Percentiles rank a stretch among this genome's conserved stretches.
Conservation (phyloP, 768 basidiomycete genomes). For the Ephemerocybe angulata region DNA sequence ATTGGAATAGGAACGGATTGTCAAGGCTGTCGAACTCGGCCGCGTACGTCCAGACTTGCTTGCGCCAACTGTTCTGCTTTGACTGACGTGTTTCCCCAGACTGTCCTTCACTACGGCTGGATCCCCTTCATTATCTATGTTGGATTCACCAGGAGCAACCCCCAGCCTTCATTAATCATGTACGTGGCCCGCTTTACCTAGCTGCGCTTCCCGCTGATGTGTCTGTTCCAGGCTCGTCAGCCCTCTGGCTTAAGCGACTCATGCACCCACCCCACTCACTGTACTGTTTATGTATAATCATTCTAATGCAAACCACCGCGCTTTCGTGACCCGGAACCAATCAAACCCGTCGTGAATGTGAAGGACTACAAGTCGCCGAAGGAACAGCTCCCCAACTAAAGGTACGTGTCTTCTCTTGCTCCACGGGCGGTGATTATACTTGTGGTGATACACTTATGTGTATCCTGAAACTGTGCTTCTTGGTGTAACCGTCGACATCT, state of each 20-base stretch:
- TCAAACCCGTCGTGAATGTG: conserved; percentile 17
- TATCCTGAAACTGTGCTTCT: conserved; percentile 26
- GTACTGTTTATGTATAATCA: conserved; percentile 6
- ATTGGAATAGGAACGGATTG: conserved; percentile 68
- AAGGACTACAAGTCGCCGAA: not conserved
- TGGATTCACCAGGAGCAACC: conserved; percentile 89
- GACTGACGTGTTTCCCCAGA: conserved; percentile 45
- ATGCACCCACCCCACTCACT: not conserved
- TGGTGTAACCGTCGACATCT: conserved; percentile 47
- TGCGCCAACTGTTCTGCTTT: not conserved
- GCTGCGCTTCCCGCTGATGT: conserved; percentile 6
- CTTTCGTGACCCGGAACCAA: not conserved
- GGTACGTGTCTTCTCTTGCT: conserved; percentile 27
- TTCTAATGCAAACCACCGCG: conserved; percentile 7
- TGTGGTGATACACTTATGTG: conserved; percentile 57
- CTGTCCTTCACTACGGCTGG: conserved; percentile 91
- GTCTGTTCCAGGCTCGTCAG: conserved; percentile 73
- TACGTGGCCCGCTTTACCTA: conserved; percentile 38
- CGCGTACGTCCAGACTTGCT: conserved; percentile 50
- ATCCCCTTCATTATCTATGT: conserved; percentile 96
- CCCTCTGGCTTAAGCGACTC: conserved; percentile 68
- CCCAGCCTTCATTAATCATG: conserved; percentile 95
- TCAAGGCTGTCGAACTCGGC: conserved; percentile 74
- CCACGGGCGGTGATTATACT: conserved; percentile 52
- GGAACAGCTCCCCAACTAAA: no score